phyloP scores from a whole-genome alignment of 768 basidiomycete genomes.

The Russula vinacea region DNA sequence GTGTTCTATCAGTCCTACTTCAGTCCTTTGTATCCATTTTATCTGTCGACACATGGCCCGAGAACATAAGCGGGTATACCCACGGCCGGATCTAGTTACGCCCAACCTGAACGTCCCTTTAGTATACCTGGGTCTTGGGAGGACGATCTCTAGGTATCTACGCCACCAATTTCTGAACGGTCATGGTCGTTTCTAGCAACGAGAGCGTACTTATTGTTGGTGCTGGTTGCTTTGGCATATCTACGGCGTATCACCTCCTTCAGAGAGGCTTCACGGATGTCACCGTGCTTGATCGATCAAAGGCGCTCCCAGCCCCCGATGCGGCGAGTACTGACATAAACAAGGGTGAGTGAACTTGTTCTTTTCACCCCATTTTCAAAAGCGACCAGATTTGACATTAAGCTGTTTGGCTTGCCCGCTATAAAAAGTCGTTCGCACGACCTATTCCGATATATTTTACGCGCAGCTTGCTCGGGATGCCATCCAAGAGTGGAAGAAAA shows the following conservation, averaged over 20 bases:
- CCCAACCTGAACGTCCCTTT: neutral
- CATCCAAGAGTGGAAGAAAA: conserved; percentile 66
- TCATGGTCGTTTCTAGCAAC: conserved; percentile 32
- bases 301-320: conserved; percentile 71
- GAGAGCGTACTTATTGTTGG: conserved; percentile 62
- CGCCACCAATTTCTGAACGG: neutral
- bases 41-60: too few relatives aligned
- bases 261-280: conserved; percentile 63
- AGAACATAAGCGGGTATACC: neutral
- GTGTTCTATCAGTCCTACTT: too few relatives aligned
- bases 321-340: conserved; percentile 64
- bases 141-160: neutral
- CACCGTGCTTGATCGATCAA: conserved; percentile 72
- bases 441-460: conserved; percentile 69
- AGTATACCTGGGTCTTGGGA: neutral
- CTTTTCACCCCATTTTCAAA: neutral
- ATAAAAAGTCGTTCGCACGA: conserved; percentile 70
- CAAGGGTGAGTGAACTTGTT: conserved; percentile 36
- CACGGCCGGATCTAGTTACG: neutral
- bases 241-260: conserved; percentile 79
- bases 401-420: neutral
- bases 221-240: conserved; percentile 83
- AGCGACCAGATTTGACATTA: neutral
- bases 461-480: conserved; percentile 71
- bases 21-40: too few relatives aligned